phyloP scores from a whole-genome alignment of 768 basidiomycete genomes.

The Tricholoma bakamatsutake region DNA sequence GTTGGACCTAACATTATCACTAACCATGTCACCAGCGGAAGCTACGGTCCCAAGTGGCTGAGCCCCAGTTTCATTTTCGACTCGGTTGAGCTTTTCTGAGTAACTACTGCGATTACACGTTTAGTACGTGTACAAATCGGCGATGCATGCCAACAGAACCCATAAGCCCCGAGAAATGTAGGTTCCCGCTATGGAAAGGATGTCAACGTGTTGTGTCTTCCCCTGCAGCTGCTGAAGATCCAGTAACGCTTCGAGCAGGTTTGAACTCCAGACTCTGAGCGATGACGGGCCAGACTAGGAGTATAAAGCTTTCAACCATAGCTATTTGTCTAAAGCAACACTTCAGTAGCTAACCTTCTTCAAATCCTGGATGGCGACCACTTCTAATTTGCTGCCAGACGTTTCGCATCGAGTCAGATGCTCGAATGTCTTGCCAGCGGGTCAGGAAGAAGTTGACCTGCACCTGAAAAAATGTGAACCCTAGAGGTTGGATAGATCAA shows the following conservation, averaged over 20 bases:
- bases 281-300: slow-evolving; percentile 62
- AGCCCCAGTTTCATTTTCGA: slow-evolving; percentile 42
- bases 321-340: not conserved
- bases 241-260: slow-evolving; percentile 23
- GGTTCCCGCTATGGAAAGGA: not conserved
- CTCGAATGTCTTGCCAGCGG: slow-evolving; percentile 78
- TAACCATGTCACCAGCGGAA: slow-evolving; percentile 39
- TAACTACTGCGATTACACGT: not conserved
- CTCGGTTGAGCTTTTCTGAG: slow-evolving; percentile 34
- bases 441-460: slow-evolving; percentile 75
- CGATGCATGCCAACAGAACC: not conserved
- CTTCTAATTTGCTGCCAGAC: slow-evolving; percentile 84
- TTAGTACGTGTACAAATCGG: not conserved
- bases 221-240: slow-evolving; percentile 13
- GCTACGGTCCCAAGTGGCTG: slow-evolving; percentile 37
- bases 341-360: slow-evolving; percentile 54
- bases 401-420: slow-evolving; percentile 76
- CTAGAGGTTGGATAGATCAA: slow-evolving; percentile 27
- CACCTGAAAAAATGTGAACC: slow-evolving; percentile 42
- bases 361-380: slow-evolving; percentile 83
- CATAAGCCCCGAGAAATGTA: too few species aligned
- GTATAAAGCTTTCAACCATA: slow-evolving; percentile 8
- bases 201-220: slow-evolving; percentile 5
- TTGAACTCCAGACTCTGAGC: slow-evolving; percentile 58
- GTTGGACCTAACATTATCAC: slow-evolving; percentile 36